Evolutionary conservation across 176 grass and related monocot genomes (phyloP), one percentile per base, ranked within the genome.

Genomic region (Musa beccarii): DNA sequence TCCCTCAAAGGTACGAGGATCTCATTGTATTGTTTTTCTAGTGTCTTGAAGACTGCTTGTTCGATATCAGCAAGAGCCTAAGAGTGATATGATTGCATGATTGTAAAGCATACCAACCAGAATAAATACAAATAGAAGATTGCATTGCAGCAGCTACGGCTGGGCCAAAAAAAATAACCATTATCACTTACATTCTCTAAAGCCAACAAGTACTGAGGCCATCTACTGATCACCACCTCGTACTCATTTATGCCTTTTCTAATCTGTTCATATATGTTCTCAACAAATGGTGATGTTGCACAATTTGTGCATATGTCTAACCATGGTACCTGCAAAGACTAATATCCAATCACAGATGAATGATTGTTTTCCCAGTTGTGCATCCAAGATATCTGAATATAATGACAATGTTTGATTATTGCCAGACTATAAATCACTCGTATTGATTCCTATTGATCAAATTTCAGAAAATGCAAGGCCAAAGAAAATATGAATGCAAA

Each of bases 21-120:
- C 49, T 93, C 94, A 80, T 81, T 87, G 63, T 89, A 85, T 78
- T 93, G 88, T 77, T 91, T 98, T 73, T 98, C 94, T 78, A 93
- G 69, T 86, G 86, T 59, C 76, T 88, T 90, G 75, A 93, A 54
- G 51, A 91, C 82, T 79, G 89, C 88, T 79, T 88, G 89, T 82
- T 98, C 94, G 16, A 98, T 80, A 76, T 98, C 94, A 80, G 88
- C 90, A 70, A 98, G 75, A 51, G 80, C 90, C 94, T 98, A 86
- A 78, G 80, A 75, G 9, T 71, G 59, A 84, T 62, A 69, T 8
- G 43, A 66, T 79, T 74, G 34, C 67, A 68, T 43, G 5, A 52
- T 57, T 43, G 10, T 49, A 26, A 66, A 66, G 52, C 43, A 67
- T 51, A n/a, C 19, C 6, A 54, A 71, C 49, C 55, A 49, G 62